A percentile compares a stretch with the other conserved stretches of the same genome.
These are phyloP conservation scores for Nymphaea colorata DNA, from an alignment of 164 flowering plant genomes.

Conservation along the genomic window DNA sequence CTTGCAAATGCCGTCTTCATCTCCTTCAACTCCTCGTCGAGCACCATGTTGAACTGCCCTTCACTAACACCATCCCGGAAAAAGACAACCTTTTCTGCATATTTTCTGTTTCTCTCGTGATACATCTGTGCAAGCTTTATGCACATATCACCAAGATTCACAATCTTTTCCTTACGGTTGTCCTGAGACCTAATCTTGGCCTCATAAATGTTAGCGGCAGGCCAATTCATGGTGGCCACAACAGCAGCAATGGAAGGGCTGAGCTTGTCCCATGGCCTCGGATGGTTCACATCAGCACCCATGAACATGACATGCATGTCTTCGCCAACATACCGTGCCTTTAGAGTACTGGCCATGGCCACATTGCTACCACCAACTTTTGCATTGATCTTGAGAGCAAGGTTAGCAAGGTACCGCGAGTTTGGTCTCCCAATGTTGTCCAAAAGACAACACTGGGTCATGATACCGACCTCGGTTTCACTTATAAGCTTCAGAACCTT, in stretches of 20 bases:
- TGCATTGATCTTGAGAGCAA: conserved; percentile 72
- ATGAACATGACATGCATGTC: conserved; percentile 51
- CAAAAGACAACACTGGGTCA: conserved; percentile 64
- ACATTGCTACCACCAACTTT: conserved; percentile 80
- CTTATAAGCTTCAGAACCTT: conserved; percentile 59
- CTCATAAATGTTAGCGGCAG: conserved; percentile 65
- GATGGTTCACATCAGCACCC: conserved; percentile 92
- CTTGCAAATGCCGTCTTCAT: conserved; percentile 20
- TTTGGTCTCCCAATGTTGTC: conserved; percentile 4
- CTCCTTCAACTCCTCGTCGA: conserved; percentile 45
- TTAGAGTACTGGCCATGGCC: conserved; percentile 30
- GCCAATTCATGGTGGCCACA: conserved; percentile 74
- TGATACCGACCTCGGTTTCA: conserved; percentile 55
- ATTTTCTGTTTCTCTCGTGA: conserved; percentile 21
- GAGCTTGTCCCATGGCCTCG: conserved; percentile 22
- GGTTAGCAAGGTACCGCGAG: conserved; percentile 49
- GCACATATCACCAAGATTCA: conserved; percentile 49
- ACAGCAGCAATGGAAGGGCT: conserved; percentile 78
- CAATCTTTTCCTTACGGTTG: conserved; percentile 39
- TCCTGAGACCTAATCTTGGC: conserved; percentile 43
- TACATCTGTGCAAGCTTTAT: conserved; percentile 42
- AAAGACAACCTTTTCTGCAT: conserved; percentile 46
- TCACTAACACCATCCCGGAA: conserved; percentile 93
- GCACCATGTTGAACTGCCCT: conserved; percentile 71
- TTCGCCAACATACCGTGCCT: conserved; percentile 24